A percentile compares a stretch with the other conserved stretches of the same genome.
phyloP scores from a whole-genome alignment of 306 rosid species.

The Alnus glutinosa region DNA sequence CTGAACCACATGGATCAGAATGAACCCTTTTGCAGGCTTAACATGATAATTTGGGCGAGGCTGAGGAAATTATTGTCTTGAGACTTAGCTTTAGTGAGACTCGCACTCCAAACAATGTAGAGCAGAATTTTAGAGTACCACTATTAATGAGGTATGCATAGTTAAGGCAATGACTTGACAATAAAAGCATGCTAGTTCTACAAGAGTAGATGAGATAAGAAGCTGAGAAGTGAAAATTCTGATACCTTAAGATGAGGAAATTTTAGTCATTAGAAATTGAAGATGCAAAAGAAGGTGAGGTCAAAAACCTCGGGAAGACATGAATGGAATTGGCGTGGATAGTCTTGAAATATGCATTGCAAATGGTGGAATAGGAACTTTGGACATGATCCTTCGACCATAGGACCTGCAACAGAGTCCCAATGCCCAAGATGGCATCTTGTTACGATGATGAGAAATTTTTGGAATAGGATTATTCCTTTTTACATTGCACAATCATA shows the following conservation, averaged over 20 bases:
- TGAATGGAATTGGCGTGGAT: background rate
- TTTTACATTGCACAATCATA: background rate
- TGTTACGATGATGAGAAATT: background rate
- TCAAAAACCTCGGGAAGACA: background rate
- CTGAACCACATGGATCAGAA: background rate
- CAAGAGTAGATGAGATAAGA: background rate
- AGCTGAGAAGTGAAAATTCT: background rate
- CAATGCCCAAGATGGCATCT: background rate
- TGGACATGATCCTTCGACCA: background rate
- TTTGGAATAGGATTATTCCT: background rate
- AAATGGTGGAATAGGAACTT: background rate
- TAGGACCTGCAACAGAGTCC: background rate
- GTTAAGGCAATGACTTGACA: background rate
- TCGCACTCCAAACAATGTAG: background rate
- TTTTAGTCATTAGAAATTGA: background rate
- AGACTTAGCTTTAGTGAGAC: background rate
- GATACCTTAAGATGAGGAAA: background rate
- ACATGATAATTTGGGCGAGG: background rate
- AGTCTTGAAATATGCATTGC: background rate
- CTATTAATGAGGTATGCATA: background rate
- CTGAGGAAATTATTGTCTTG: background rate
- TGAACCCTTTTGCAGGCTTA: background rate
- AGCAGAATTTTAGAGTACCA: background rate
- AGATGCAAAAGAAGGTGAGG: background rate
- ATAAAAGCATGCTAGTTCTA: background rate